Conservation (phyloP, 2,329 filamentous ascomycete genomes). For the Daldinia sp. region DNA sequence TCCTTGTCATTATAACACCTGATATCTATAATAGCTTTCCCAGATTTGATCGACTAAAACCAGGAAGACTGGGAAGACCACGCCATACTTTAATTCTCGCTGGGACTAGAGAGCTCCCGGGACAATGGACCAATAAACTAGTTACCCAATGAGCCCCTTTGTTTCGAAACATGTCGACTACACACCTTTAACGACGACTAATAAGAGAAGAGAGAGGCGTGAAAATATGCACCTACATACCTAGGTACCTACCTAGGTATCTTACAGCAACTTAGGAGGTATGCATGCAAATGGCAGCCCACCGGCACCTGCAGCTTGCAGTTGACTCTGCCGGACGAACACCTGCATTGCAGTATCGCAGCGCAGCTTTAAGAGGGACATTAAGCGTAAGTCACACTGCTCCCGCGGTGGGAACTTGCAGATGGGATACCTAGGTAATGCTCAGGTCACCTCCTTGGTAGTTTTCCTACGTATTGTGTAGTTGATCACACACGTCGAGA, state of each 20-base stretch:
- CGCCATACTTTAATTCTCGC: conserved; percentile 1
- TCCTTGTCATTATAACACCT: conserved; percentile 23
- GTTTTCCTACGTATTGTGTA: conserved; percentile 12
- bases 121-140: conserved; percentile 20
- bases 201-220: conserved; percentile 16
- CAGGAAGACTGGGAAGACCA: too few species aligned
- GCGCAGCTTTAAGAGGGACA: conserved; percentile 19
- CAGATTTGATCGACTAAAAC: conserved; percentile 27
- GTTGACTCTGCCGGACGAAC: conserved; percentile 25
- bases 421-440: not conserved
- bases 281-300: conserved; percentile 20
- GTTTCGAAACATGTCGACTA: conserved; percentile 33
- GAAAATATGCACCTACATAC: too few species aligned
- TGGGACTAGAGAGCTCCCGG: conserved; percentile 14
- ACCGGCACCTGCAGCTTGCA: conserved; percentile 21
- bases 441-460: not conserved
- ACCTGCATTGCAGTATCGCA: conserved; percentile 33
- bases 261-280: not conserved
- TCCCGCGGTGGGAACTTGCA: conserved; percentile 14
- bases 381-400: conserved; percentile 32
- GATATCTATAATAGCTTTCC: conserved; percentile 22
- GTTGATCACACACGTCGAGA: conserved; percentile 32
- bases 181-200: conserved; percentile 1
- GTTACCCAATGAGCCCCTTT: not conserved
- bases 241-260: too few species aligned